These are phyloP conservation scores for Athelia sp. DNA, from an alignment of 1,284 basidiomycete species.

Conservation along the genomic window DNA sequence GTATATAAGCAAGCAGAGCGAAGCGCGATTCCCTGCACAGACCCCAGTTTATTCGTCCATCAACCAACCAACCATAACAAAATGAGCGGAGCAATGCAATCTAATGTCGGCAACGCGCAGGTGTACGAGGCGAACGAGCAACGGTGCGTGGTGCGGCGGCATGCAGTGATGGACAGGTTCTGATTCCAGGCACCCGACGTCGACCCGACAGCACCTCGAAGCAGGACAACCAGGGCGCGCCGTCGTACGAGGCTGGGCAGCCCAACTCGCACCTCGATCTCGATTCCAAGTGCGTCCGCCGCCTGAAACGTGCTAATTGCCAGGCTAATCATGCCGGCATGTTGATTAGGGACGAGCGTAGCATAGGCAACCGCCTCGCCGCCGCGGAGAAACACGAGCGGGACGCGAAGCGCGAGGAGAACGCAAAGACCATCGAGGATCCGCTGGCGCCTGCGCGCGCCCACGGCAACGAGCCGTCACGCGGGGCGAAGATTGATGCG, in stretches of 20 bases:
- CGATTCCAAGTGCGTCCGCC: conserved; percentile 31
- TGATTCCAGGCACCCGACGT: too few relatives aligned
- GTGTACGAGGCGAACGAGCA: too few relatives aligned
- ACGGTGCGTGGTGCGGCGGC: too few relatives aligned
- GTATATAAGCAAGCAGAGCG: too few relatives aligned
- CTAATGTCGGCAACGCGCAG: too few relatives aligned
- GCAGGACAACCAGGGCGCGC: neutral
- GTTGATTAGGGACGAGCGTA: conserved; percentile 33
- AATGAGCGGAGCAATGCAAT: too few relatives aligned
- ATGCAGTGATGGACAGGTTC: too few relatives aligned
- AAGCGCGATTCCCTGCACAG: too few relatives aligned
- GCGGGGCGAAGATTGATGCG: conserved; percentile 58
- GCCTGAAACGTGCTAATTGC: neutral
- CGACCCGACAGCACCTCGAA: too few relatives aligned
- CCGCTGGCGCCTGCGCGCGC: conserved; percentile 37
- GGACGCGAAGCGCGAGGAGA: conserved; percentile 17
- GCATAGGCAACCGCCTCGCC: conserved; percentile 30
- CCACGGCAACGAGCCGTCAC: conserved; percentile 57
- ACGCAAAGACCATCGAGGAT: conserved; percentile 26
- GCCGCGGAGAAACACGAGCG: conserved; percentile 25
- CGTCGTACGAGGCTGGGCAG: conserved; percentile 18
- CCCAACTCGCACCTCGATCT: conserved; percentile 29
- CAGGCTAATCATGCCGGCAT: neutral
- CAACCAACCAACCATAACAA: too few relatives aligned
- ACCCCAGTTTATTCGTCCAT: too few relatives aligned